Evolutionary conservation across 2,329 filamentous ascomycete genomes (phyloP).

Genomic region (Ceratocystis diversiconidia): DNA sequence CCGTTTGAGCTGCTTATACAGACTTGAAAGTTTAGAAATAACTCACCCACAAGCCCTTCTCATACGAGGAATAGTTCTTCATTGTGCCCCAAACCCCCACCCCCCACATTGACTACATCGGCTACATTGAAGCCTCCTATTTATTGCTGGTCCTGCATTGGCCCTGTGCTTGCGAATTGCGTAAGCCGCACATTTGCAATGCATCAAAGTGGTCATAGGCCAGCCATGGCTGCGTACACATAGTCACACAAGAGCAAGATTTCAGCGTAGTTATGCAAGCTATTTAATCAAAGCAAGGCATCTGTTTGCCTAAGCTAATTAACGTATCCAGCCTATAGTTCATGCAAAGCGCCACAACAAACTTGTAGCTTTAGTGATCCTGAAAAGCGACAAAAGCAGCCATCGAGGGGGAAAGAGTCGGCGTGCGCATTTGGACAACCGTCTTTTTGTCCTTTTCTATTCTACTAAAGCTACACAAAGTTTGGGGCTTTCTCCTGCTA

Average conservation of each 20-base stretch:
- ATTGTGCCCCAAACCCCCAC: background rate
- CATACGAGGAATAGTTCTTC: background rate
- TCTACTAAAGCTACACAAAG: background rate
- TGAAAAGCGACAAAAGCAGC: background rate
- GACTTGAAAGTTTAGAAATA: background rate
- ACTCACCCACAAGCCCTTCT: background rate
- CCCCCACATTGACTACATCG: background rate
- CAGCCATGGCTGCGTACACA: background rate
- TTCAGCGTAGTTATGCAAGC: background rate
- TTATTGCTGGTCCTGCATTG: background rate
- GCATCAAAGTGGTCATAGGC: background rate
- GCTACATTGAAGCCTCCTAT: background rate
- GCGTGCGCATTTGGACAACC: background rate
- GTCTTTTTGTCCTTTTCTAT: background rate
- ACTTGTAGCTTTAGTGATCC: background rate
- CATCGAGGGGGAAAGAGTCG: background rate
- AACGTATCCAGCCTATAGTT: background rate
- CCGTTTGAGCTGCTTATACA: background rate
- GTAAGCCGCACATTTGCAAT: background rate
- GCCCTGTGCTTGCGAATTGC: background rate
- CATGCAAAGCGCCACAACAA: background rate
- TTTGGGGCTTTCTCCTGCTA: background rate
- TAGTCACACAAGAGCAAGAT: background rate
- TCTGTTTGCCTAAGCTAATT: background rate
- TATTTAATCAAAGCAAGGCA: background rate